These are phyloP conservation scores for Chaetoceros tenuissimus DNA, from an alignment of 108 stramenopile species.

Conservation along the genomic window DNA sequence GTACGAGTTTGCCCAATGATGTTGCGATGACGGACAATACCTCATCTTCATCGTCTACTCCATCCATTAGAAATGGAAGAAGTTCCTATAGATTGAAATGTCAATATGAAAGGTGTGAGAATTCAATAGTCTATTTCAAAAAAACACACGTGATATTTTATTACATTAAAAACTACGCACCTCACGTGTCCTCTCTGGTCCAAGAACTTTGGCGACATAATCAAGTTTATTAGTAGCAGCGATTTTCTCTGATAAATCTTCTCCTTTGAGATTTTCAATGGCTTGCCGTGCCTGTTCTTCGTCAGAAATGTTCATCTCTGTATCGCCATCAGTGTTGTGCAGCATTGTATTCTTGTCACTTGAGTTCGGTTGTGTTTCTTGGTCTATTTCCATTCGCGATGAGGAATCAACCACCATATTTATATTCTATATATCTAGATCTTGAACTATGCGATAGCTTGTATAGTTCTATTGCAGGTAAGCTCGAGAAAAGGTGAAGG, in stretches of 20 bases:
- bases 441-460: too few relatives aligned
- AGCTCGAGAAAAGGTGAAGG: too few relatives aligned
- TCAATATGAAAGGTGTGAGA: neutral
- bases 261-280: constrained; percentile 71
- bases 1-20: constrained; percentile 53
- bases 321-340: neutral
- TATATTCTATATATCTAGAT: too few relatives aligned
- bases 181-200: constrained; percentile 61
- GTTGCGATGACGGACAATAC: constrained; percentile 62
- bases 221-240: constrained; percentile 58
- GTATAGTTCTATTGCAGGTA: too few relatives aligned
- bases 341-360: neutral
- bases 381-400: too few relatives aligned
- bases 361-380: too few relatives aligned
- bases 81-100: constrained; percentile 34
- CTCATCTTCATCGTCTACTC: constrained; percentile 81
- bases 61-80: constrained; percentile 74
- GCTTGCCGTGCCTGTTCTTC: constrained; percentile 74
- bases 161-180: constrained; percentile 22
- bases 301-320: constrained; percentile 9
- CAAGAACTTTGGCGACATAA: constrained; percentile 52
- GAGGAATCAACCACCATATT: too few relatives aligned
- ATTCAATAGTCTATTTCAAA: neutral
- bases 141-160: neutral
- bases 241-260: constrained; percentile 60